Evolutionary conservation across 1,139 yeast species (phyloP).

Genomic region (Hansenula sp.): DNA sequence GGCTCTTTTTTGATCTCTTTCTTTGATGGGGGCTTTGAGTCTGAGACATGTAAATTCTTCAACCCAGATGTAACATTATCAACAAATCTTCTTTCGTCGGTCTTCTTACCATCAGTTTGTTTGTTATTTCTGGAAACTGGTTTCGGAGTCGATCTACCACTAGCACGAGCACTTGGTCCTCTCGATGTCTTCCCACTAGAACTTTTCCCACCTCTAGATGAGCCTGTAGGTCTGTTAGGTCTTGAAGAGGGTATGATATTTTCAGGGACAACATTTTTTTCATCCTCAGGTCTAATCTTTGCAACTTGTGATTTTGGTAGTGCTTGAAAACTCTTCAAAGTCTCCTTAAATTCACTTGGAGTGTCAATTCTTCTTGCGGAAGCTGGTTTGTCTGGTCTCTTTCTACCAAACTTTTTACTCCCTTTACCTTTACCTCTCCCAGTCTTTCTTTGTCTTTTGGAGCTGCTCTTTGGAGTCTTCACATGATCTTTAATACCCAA

Average conservation of each 20-base stretch:
- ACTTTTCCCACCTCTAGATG: not conserved
- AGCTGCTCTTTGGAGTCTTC: slow-evolving; percentile 12
- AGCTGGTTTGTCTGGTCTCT: slow-evolving; percentile 3
- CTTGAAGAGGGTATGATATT: not conserved
- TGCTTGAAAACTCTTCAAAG: slow-evolving; percentile 28
- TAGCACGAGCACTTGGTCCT: not conserved
- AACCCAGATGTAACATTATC: too few relatives aligned
- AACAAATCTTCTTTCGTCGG: not conserved
- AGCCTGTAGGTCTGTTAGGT: not conserved
- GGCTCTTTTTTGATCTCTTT: slow-evolving; percentile 4
- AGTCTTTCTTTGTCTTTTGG: slow-evolving; percentile 25
- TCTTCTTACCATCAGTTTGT: not conserved
- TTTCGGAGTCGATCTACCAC: not conserved
- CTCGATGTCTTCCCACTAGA: slow-evolving; percentile 1
- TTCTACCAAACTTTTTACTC: slow-evolving; percentile 5
- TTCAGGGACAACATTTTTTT: slow-evolving; percentile 4
- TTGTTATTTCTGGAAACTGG: not conserved
- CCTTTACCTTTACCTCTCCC: slow-evolving; percentile 23
- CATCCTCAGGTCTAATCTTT: slow-evolving; percentile 19
- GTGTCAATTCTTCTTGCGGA: slow-evolving; percentile 6
- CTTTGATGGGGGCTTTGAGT: not conserved
- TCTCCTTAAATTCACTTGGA: slow-evolving; percentile 23
- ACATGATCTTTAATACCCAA: slow-evolving; percentile 44
- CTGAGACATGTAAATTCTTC: too few relatives aligned
- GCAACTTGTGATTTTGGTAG: slow-evolving; percentile 13